These are phyloP conservation scores for Leccinum truebloodii DNA, from an alignment of 768 basidiomycete species.

Conservation along the genomic window DNA sequence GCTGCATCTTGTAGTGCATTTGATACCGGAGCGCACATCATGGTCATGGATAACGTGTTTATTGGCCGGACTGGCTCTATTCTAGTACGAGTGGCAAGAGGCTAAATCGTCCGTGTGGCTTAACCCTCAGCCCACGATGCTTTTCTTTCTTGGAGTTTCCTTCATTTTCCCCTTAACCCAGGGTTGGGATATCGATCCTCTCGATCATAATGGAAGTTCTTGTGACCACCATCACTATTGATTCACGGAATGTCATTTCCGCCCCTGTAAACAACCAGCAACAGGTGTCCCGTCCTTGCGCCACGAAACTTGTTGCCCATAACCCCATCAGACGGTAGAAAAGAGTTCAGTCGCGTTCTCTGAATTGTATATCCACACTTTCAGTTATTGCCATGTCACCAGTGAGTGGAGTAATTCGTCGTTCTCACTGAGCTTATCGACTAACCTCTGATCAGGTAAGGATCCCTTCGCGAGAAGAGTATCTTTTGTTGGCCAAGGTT, in stretches of 20 bases:
- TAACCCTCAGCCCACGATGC: conserved; percentile 32
- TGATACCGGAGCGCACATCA: conserved; percentile 1
- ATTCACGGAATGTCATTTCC: conserved; percentile 12
- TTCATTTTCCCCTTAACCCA: conserved; percentile 31
- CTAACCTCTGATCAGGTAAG: conserved; percentile 26
- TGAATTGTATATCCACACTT: conserved; percentile 11
- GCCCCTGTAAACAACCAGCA: conserved; percentile 15
- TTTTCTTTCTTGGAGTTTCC: conserved; percentile 16
- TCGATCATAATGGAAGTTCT: conserved; percentile 7
- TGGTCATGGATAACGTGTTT: conserved; percentile 1
- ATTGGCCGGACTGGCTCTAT: conserved; percentile 4
- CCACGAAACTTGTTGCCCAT: conserved; percentile 30
- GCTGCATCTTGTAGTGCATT: neutral
- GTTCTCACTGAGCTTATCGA: conserved; percentile 3
- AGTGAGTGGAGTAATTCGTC: conserved; percentile 21
- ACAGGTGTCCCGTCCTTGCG: conserved; percentile 12
- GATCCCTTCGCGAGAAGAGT: conserved; percentile 39
- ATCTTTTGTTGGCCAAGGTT: conserved; percentile 70
- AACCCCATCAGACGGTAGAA: conserved; percentile 33
- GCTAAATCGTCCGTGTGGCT: conserved; percentile 7
- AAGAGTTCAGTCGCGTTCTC: conserved; percentile 18
- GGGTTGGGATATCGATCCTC: conserved; percentile 20
- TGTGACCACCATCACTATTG: conserved; percentile 5
- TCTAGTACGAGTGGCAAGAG: conserved; percentile 13
- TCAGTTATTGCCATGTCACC: conserved; percentile 27